Base-by-base conservation (phyloP, 371 early-diverging fungal genomes). In the Sporodiniella umbellata region DNA sequence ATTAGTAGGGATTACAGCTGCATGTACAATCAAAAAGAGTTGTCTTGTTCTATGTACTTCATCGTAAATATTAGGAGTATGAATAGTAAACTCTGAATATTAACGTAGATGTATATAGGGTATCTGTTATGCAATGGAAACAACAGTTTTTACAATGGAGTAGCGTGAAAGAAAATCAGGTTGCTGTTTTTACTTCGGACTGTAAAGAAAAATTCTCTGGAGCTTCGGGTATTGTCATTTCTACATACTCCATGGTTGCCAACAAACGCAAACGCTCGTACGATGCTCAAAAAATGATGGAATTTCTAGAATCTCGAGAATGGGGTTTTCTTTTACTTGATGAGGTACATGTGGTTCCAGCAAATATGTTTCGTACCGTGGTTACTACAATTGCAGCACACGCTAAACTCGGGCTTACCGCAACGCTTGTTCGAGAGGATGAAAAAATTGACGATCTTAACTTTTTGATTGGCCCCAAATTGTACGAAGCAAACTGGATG, bases 401-500 rank as follows among this genome's bases (percentile, higher is more conserved):
- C 60, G 88, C 96, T 45, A 99, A 99, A 68, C 83, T 99, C 8
- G 99, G 99, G 0, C 72, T 99, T 47, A 48, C 53, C 51, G 99
- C 99, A 1, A 99, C 99, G 0, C 79, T 99, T 18, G 99, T 99
- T 19, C 84, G 99, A 56, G 99, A 99, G 67, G 99, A 99, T 70
- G 98, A 99, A 64, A 99, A 99, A 75, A 99, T 99, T 69, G 92
- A 88, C 60, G 97, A 99, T 66, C 75, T 99, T 48, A 99, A 99
- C 75, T 99, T 96, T 65, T 78, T 99, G 62, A 99, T 99, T 64
- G 99, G 99, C 6, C 99, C 99, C 24, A 99, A 99, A 72, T 76
- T 99, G 24, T 99, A 96, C 71, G 99, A 99, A 75, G 99, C 99
- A 24, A 99, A 99, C 68, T 99, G 99, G 99, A 92, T 99, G 89